These are phyloP conservation scores for Eucommia ulmoides DNA, from an alignment of 257 asterid species.

Conservation along the genomic window DNA sequence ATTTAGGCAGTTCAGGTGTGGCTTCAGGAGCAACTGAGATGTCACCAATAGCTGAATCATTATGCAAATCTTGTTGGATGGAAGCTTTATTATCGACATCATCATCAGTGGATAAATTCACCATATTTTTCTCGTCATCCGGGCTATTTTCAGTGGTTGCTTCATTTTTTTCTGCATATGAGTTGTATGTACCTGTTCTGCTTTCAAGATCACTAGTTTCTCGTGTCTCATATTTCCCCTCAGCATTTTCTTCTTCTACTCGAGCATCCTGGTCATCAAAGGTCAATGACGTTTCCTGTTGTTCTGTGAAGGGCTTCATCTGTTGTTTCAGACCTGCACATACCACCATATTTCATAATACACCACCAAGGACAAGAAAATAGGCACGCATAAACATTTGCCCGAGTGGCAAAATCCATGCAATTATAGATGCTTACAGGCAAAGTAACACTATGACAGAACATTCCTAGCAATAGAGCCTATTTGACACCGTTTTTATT, in stretches of 20 bases:
- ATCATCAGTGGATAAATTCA: conserved; percentile 27
- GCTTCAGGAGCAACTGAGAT: conserved; percentile 32
- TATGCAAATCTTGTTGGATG: conserved; percentile 17
- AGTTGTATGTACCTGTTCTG: conserved; percentile 23
- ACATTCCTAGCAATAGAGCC: not conserved
- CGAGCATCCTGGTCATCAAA: conserved; percentile 28
- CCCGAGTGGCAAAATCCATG: not conserved
- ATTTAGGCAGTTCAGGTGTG: conserved; percentile 21
- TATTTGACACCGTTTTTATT: too few relatives aligned
- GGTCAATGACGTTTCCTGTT: conserved; percentile 41
- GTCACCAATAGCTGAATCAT: conserved; percentile 26
- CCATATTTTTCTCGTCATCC: conserved; percentile 25
- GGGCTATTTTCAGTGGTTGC: conserved; percentile 27
- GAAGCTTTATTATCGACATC: conserved; percentile 15
- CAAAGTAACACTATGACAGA: too few relatives aligned
- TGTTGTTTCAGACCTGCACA: conserved; percentile 42
- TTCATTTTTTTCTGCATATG: conserved; percentile 26
- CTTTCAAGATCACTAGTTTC: conserved; percentile 28
- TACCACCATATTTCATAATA: not conserved
- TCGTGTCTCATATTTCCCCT: conserved; percentile 29
- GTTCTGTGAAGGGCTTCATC: conserved; percentile 50
- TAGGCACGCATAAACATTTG: not conserved
- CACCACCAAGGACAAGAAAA: not conserved
- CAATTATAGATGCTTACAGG: not conserved
- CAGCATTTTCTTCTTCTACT: conserved; percentile 24